These are phyloP conservation scores for Trichoderma pleuroti DNA, from an alignment of 2,329 filamentous ascomycete species.

Conservation along the genomic window DNA sequence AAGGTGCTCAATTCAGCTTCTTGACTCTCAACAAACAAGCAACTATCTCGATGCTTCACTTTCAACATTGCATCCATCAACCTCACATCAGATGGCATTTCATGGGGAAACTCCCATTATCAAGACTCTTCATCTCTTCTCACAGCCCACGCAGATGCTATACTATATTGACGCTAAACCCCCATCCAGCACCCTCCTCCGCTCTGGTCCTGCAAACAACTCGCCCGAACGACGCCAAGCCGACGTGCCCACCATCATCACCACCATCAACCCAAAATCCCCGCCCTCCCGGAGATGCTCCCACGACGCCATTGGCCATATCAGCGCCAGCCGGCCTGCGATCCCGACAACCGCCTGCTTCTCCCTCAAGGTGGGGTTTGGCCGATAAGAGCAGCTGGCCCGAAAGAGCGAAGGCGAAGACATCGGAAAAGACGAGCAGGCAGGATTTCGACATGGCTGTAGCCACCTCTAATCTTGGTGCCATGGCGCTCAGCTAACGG, in stretches of 20 bases:
- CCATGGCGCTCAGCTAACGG: background rate
- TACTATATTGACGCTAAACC: background rate
- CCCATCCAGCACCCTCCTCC: background rate
- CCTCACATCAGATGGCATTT: background rate
- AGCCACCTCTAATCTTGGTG: background rate
- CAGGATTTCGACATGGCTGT: background rate
- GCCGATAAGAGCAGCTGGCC: background rate
- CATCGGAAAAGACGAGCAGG: background rate
- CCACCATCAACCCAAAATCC: background rate
- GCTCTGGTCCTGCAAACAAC: background rate
- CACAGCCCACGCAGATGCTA: background rate
- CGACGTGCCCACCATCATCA: background rate
- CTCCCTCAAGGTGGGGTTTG: background rate
- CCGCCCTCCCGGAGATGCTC: background rate
- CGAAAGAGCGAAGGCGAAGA: background rate
- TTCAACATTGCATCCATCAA: no score
- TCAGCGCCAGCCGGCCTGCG: background rate
- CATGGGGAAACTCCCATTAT: background rate
- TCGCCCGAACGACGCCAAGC: background rate
- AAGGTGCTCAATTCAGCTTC: no score
- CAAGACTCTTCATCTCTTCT: background rate
- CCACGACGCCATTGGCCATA: background rate
- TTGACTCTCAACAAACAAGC: no score
- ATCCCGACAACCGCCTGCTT: background rate
- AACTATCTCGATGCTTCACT: no score